Conservation (phyloP, 106 monocot species). For the Apostasia ramifera region DNA sequence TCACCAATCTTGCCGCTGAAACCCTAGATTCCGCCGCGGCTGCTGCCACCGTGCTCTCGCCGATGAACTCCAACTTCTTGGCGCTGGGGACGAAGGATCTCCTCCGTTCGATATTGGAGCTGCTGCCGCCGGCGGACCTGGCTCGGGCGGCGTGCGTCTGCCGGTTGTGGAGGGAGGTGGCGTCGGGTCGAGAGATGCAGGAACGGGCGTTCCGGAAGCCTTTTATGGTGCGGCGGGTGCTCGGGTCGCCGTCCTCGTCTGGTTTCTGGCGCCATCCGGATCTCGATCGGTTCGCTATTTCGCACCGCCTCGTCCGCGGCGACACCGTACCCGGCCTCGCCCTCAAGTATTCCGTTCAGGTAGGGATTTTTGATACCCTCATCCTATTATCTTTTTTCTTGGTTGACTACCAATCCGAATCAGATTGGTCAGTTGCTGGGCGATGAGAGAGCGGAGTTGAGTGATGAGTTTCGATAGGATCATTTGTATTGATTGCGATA, state of each 20-base stretch:
- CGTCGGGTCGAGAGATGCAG: constrained; percentile 49
- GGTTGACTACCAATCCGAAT: too few relatives aligned
- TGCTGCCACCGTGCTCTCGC: constrained; percentile 18
- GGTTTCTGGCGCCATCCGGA: constrained; percentile 65
- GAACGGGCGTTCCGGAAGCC: constrained; percentile 57
- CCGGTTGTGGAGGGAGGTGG: constrained; percentile 56
- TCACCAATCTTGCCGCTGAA: not conserved
- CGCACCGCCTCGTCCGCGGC: constrained; percentile 50
- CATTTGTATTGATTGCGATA: too few relatives aligned
- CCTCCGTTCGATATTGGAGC: constrained; percentile 57
- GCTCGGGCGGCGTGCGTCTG: constrained; percentile 81
- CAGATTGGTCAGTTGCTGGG: too few relatives aligned
- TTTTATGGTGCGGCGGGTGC: constrained; percentile 43
- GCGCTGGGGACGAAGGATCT: constrained; percentile 38
- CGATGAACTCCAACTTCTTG: constrained; percentile 41
- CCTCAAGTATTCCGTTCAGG: constrained; percentile 88
- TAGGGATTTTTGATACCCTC: not conserved
- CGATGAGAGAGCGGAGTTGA: too few relatives aligned
- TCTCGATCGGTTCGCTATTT: constrained; percentile 69
- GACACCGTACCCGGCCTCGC: constrained; percentile 75
- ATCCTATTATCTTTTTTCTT: too few relatives aligned
- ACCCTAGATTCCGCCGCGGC: not conserved
- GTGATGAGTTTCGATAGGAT: too few relatives aligned
- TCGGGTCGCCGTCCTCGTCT: constrained; percentile 57
- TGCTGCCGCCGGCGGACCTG: constrained; percentile 56